phyloP scores from a whole-genome alignment of 192 early-diverging fungal species.

The Helicostylum pulchrum region DNA sequence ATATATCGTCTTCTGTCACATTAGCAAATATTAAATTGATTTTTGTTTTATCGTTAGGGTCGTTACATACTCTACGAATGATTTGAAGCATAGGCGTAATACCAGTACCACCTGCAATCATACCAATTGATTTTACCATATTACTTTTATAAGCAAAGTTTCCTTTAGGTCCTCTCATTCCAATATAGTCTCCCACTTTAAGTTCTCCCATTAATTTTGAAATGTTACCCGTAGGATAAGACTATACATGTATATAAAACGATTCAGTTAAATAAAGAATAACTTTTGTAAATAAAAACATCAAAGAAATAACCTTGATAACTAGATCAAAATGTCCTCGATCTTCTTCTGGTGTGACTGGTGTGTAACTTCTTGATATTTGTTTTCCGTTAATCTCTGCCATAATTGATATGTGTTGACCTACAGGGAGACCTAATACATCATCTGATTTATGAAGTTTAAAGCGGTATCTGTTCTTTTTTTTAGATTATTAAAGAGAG shows the following conservation, averaged over 20 bases:
- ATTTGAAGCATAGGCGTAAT: constrained; percentile 76
- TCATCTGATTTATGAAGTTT: constrained; percentile 63
- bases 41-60: constrained; percentile 84
- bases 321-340: constrained; percentile 86
- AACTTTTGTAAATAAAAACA: background rate
- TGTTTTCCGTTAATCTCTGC: constrained; percentile 83
- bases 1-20: constrained; percentile 82
- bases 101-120: constrained; percentile 85
- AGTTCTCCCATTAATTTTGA: constrained; percentile 73
- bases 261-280: background rate
- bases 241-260: constrained; percentile 31
- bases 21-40: constrained; percentile 90
- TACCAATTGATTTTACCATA: constrained; percentile 74
- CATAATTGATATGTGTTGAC: constrained; percentile 89
- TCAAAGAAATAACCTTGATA: constrained; percentile 66
- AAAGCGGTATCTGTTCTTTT: constrained; percentile 71
- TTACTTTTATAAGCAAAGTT: constrained; percentile 82
- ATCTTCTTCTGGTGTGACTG: constrained; percentile 65
- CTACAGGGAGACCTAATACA: constrained; percentile 82
- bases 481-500: background rate
- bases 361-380: constrained; percentile 87
- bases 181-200: constrained; percentile 68
- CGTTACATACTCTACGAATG: constrained; percentile 77
- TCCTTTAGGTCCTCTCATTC: constrained; percentile 85
- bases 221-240: constrained; percentile 79